Conservation (phyloP, 768 basidiomycete species). For the Dendrothele bispora region DNA sequence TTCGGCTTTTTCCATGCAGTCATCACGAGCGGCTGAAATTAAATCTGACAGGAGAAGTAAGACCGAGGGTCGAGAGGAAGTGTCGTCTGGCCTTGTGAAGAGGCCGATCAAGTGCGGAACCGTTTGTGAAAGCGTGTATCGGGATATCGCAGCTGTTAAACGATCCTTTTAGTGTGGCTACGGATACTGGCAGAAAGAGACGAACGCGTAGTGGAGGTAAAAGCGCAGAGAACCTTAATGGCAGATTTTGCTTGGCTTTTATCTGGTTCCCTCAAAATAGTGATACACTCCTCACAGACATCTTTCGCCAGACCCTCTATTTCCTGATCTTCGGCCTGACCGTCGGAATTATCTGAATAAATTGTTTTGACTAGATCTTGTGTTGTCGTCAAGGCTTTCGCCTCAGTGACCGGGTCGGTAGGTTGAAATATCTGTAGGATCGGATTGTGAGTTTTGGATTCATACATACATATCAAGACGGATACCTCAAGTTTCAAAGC, state of each 20-base stretch:
- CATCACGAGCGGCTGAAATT: conserved; percentile 49
- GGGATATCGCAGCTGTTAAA: conserved; percentile 61
- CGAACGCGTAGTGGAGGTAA: conserved; percentile 79
- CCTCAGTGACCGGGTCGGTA: conserved; percentile 73
- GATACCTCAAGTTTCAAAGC: conserved; percentile 83
- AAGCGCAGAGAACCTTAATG: conserved; percentile 74
- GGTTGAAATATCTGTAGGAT: conserved; percentile 84
- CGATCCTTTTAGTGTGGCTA: conserved; percentile 1
- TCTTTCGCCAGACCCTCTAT: conserved; percentile 67
- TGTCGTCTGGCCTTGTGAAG: conserved; percentile 72
- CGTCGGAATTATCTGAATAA: conserved; percentile 47
- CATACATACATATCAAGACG: not conserved
- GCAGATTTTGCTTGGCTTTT: conserved; percentile 90
- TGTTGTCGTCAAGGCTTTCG: conserved; percentile 64
- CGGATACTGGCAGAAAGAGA: conserved; percentile 11
- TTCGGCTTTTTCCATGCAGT: conserved; percentile 2
- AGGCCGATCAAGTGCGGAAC: conserved; percentile 74
- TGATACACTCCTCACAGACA: conserved; percentile 78
- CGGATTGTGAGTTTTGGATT: not conserved
- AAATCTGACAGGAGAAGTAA: conserved; percentile 68
- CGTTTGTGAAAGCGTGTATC: conserved; percentile 64
- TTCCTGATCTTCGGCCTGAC: conserved; percentile 36
- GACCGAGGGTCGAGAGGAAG: conserved; percentile 62
- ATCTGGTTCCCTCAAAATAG: conserved; percentile 83
- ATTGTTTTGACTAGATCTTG: conserved; percentile 75